Evolutionary conservation across 2,329 filamentous ascomycete genomes (phyloP).

Genomic region (Monilinia vaccinii-corymbosi): DNA sequence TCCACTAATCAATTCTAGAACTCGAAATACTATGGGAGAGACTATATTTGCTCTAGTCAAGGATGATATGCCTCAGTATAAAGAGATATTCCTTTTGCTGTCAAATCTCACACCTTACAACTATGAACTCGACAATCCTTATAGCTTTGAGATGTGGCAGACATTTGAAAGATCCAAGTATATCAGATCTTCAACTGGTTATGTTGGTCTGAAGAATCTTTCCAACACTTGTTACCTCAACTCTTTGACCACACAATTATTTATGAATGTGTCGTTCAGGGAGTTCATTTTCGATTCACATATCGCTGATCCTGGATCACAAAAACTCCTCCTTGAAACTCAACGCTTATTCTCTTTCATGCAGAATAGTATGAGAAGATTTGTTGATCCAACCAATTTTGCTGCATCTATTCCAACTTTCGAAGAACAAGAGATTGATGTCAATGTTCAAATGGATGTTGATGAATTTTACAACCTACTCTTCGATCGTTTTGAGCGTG

Average conservation of each 20-base stretch:
- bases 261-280: conserved; percentile 88
- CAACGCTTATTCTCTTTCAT: conserved; percentile 76
- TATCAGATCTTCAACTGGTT: conserved; percentile 69
- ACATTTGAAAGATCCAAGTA: conserved; percentile 56
- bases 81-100: conserved; percentile 42
- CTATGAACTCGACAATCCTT: conserved; percentile 35
- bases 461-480: conserved; percentile 95
- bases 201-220: conserved; percentile 83
- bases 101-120: conserved; percentile 42
- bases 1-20: conserved; percentile 44
- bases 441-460: conserved; percentile 91
- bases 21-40: conserved; percentile 50
- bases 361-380: conserved; percentile 71
- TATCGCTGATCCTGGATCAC: conserved; percentile 46
- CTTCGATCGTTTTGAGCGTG: conserved; percentile 82
- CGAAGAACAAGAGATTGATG: conserved; percentile 74
- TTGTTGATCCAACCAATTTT: conserved; percentile 62
- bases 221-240: conserved; percentile 98
- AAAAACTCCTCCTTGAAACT: conserved; percentile 65
- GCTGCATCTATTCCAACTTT: conserved; percentile 73
- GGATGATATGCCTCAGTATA: conserved; percentile 40
- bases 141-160: conserved; percentile 51
- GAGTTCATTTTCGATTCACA: conserved; percentile 65
- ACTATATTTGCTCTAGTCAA: conserved; percentile 49
- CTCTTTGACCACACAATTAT: conserved; percentile 86